Conservation (phyloP, 2,329 filamentous ascomycete species). For the Paraphaeosphaeria minitans region DNA sequence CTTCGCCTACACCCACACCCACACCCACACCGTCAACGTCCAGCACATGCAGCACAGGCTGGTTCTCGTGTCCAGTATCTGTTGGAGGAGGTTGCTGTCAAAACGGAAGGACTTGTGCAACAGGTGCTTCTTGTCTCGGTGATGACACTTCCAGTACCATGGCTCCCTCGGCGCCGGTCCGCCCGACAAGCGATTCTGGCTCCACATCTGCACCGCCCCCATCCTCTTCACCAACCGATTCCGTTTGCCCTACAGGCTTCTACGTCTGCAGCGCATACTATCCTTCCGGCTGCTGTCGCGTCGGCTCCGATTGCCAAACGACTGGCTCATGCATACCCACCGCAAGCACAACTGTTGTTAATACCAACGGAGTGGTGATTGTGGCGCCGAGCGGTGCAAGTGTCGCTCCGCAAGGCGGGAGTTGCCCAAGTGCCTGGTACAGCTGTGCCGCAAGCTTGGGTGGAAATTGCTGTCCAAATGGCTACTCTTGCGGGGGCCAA, state of each 20-base stretch:
- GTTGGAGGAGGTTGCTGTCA: slow-evolving; percentile 58
- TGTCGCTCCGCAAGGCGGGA: slow-evolving; percentile 47
- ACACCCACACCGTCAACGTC: slow-evolving; percentile 21
- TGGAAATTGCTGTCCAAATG: slow-evolving; percentile 82
- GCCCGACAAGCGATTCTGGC: slow-evolving; percentile 51
- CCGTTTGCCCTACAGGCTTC: slow-evolving; percentile 81
- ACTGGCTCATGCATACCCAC: slow-evolving; percentile 71
- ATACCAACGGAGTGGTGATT: slow-evolving; percentile 70
- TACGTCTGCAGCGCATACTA: slow-evolving; percentile 88
- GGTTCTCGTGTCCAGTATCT: slow-evolving; percentile 52
- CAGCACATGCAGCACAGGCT: slow-evolving; percentile 51
- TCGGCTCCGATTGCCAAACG: slow-evolving; percentile 81
- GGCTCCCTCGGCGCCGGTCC: slow-evolving; percentile 48
- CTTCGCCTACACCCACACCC: slow-evolving; percentile 16
- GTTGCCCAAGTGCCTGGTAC: slow-evolving; percentile 81
- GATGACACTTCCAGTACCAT: slow-evolving; percentile 39
- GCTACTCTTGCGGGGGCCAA: slow-evolving; percentile 42
- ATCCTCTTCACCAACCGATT: slow-evolving; percentile 77
- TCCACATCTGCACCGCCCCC: slow-evolving; percentile 71
- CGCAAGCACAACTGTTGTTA: slow-evolving; percentile 67
- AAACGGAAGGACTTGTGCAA: slow-evolving; percentile 51
- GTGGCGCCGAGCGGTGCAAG: slow-evolving; percentile 64
- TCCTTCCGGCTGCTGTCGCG: slow-evolving; percentile 83
- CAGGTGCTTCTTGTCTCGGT: slow-evolving; percentile 46
- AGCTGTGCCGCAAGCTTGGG: slow-evolving; percentile 68